These are phyloP conservation scores for Dryadomyces quercivorus DNA, from an alignment of 2,329 filamentous ascomycete genomes.

Conservation along the genomic window DNA sequence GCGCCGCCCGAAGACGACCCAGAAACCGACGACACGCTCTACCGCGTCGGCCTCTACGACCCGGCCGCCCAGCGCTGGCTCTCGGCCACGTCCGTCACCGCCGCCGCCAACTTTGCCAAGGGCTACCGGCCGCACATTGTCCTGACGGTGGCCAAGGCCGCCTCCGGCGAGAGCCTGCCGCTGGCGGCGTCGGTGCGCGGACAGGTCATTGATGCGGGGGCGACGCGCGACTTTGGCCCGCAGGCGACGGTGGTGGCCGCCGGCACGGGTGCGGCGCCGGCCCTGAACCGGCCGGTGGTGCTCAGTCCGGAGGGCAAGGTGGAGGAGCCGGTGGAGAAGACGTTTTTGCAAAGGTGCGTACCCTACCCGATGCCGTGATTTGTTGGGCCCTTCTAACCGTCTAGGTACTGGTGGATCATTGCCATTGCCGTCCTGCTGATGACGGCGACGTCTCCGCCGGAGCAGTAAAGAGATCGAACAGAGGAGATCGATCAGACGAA, in stretches of 20 bases:
- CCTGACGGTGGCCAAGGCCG: slow-evolving; percentile 31
- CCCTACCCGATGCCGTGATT: neutral
- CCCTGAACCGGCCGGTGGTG: slow-evolving; percentile 52
- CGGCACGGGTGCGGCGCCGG: slow-evolving; percentile 39
- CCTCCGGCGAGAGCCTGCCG: neutral
- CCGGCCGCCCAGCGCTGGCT: slow-evolving; percentile 31
- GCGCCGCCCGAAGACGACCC: slow-evolving; percentile 35
- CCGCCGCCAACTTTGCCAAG: slow-evolving; percentile 45
- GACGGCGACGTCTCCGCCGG: neutral
- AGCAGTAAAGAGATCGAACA: neutral
- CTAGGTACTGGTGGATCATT: slow-evolving; percentile 56
- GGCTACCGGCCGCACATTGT: slow-evolving; percentile 47
- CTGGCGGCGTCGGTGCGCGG: slow-evolving; percentile 35
- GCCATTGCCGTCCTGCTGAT: slow-evolving; percentile 37
- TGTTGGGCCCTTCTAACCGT: neutral
- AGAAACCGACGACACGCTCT: slow-evolving; percentile 26
- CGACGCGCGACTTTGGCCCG: slow-evolving; percentile 53
- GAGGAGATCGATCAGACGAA: neutral
- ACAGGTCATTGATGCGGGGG: slow-evolving; percentile 49
- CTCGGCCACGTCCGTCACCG: slow-evolving; percentile 42
- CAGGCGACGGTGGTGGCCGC: slow-evolving; percentile 39
- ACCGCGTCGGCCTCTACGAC: slow-evolving; percentile 49
- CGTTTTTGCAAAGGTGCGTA: slow-evolving; percentile 53
- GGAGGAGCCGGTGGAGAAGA: slow-evolving; percentile 43
- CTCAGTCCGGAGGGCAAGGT: slow-evolving; percentile 47